A percentile compares a stretch with the other conserved stretches of the same genome.
phyloP scores from a whole-genome alignment of 441 rosid species.

The Iberis amara region DNA sequence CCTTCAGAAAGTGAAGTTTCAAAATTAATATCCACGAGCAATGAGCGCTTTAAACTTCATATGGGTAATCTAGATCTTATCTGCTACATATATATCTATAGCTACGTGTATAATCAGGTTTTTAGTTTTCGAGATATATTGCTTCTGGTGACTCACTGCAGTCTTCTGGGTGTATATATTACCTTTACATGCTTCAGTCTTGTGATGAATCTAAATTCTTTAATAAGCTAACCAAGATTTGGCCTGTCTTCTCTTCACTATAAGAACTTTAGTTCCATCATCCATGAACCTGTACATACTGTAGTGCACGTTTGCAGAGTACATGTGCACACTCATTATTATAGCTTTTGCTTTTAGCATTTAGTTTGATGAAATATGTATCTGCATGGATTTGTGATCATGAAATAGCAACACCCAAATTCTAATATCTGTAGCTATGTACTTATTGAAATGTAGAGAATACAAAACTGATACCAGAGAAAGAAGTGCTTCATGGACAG shows the following conservation, averaged over 20 bases:
- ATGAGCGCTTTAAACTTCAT: slow-evolving; percentile 40
- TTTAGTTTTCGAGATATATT: background rate
- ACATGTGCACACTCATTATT: background rate
- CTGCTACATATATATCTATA: background rate
- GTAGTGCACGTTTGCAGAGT: background rate
- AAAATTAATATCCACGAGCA: slow-evolving; percentile 42
- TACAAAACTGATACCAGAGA: slow-evolving; percentile 52
- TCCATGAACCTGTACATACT: background rate
- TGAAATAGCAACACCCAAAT: too few species aligned
- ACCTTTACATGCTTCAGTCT: background rate
- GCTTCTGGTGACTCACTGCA: too few species aligned
- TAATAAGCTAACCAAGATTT: background rate
- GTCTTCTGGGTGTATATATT: too few species aligned
- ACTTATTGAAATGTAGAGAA: slow-evolving; percentile 43
- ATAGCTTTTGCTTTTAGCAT: background rate
- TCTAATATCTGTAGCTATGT: background rate
- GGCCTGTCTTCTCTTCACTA: background rate
- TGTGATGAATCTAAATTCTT: background rate
- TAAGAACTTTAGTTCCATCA: too few species aligned
- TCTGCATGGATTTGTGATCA: too few species aligned
- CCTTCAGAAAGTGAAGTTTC: slow-evolving; percentile 55
- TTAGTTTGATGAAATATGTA: too few species aligned
- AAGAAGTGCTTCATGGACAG: slow-evolving; percentile 49
- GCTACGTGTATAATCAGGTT: background rate
- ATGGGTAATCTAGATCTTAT: slow-evolving; percentile 55